Evolutionary conservation across 1,284 basidiomycete genomes (phyloP).

Genomic region (Ganoderma sinense): DNA sequence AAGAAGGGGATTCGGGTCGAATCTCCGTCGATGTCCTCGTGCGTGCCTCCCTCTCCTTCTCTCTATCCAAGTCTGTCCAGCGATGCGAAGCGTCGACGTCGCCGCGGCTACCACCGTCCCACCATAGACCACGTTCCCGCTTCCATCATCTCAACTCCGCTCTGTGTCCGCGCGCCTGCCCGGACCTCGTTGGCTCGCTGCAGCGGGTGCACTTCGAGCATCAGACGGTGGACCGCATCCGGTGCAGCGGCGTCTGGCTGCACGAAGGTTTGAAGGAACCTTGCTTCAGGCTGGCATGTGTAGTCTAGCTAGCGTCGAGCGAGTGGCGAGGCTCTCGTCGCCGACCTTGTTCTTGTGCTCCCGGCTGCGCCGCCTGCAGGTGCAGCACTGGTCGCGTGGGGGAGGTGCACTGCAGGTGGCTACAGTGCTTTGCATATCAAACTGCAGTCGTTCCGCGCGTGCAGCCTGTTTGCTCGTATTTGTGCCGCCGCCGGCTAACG

Average conservation of each 20-base stretch:
- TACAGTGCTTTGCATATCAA: too few species aligned
- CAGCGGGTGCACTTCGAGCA: neutral
- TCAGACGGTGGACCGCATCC: neutral
- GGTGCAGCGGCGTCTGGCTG: conserved; percentile 1
- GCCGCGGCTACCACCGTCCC: neutral
- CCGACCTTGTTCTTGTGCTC: neutral
- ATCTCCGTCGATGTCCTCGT: neutral
- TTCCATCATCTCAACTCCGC: conserved; percentile 11
- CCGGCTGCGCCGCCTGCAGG: neutral
- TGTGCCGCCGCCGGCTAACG: too few species aligned
- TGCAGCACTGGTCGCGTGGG: neutral
- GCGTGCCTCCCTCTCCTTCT: neutral
- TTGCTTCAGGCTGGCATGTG: neutral
- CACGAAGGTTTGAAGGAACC: conserved; percentile 2
- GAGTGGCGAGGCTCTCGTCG: neutral
- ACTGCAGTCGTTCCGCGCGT: too few species aligned
- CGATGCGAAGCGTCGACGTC: neutral
- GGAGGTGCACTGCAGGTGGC: neutral
- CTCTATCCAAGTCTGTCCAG: neutral
- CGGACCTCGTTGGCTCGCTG: neutral
- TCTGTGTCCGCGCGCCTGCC: conserved; percentile 1
- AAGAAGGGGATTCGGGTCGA: neutral
- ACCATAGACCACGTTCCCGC: neutral
- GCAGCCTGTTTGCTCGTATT: too few species aligned
- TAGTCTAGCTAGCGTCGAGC: neutral